Base-by-base conservation (phyloP, 805 yeast species). In the Yamadazyma phyllophila region DNA sequence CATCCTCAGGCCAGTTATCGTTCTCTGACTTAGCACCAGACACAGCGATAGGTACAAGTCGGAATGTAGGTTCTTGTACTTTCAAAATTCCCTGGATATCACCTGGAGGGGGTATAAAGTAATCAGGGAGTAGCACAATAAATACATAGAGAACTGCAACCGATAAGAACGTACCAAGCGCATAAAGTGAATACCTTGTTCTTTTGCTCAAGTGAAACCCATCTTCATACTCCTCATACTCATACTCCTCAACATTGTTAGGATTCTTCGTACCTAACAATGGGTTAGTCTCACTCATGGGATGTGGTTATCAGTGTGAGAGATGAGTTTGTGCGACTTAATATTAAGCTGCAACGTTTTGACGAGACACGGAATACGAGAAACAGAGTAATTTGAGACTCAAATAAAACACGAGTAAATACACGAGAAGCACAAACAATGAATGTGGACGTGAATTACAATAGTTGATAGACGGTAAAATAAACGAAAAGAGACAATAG, bases 41-140 rank as follows among this genome's bases (percentile, higher is more conserved):
- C 13, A 26, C 36, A n/a, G 44, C 35, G 7, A 65, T 50, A 6
- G 74, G 70, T 11, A 36, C 44, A 46, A 70, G 61, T 5, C 47
- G 38, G 7, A 62, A 61, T 4, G 52, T 44, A 38, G 68, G 45
- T 2, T 56, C 57, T 6, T 56, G 43, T 16, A 71, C 55, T 44
- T 60, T 54, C 1, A 45, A 43, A 9, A 71, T 58, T 1, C 57
- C 64, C 0, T 48, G 45, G 26, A 71, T 57, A 3, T 53, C 55
- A 10, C 50, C 56, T 3, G 64, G 54, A 36, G 60, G 56, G 1
- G 77, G 77, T 5, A 71, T 63, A 48, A 61, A 71, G 39, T 53
- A 39, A 29, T 44, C 50, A 1, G 77, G 77, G 17, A 71, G 53
- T 33, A 49, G 54, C 14, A 71, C 43, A 26, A 68, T 57, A 47